phyloP scores from a whole-genome alignment of 2,329 filamentous ascomycete genomes.

The Byssothecium circinans region DNA sequence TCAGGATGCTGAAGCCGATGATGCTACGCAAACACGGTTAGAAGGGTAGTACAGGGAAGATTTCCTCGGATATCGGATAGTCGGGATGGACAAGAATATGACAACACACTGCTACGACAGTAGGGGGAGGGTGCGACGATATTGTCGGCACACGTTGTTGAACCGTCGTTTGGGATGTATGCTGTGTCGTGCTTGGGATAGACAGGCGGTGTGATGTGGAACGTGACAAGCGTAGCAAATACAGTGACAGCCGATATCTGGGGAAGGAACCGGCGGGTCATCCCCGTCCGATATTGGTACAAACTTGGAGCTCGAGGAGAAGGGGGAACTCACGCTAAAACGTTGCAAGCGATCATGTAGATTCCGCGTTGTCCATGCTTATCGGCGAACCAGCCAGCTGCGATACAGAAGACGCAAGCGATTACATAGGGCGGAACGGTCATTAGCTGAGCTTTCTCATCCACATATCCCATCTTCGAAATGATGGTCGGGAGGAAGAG shows the following conservation, averaged over 20 bases:
- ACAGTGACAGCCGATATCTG: not conserved
- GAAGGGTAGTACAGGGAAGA: not conserved
- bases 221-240: not conserved
- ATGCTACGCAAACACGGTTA: constrained; percentile 16
- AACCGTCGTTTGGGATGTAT: too few species aligned
- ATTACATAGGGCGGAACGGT: constrained; percentile 65
- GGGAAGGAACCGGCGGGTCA: not conserved
- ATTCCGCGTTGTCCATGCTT: constrained; percentile 19
- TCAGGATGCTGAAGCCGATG: constrained; percentile 46
- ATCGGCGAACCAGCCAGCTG: constrained; percentile 18
- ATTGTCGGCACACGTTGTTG: too few species aligned
- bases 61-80: not conserved
- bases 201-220: constrained; percentile 7
- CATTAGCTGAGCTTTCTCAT: constrained; percentile 63
- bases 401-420: constrained; percentile 25
- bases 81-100: not conserved
- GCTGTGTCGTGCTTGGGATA: not conserved
- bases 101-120: not conserved
- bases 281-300: not conserved
- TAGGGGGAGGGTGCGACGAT: not conserved
- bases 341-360: constrained; percentile 21
- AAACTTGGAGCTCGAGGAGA: not conserved
- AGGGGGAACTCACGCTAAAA: constrained; percentile 16
- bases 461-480: constrained; percentile 59
- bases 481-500: constrained; percentile 62